Evolutionary conservation across 345 rosid genomes (phyloP).

Genomic region (Eucalyptus decipiens): DNA sequence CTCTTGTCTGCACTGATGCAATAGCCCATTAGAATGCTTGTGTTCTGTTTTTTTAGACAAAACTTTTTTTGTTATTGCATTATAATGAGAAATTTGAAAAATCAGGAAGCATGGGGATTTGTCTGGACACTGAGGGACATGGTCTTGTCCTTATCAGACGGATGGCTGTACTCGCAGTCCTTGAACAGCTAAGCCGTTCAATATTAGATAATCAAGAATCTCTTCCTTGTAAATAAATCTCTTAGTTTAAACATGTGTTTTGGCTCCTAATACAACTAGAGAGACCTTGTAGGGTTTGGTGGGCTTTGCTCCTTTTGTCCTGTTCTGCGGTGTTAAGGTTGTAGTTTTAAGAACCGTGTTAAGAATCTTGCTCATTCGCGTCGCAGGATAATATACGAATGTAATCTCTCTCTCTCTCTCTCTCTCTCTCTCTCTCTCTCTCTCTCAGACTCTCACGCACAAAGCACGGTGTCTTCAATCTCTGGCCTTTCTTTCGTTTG

Average conservation of each 20-base stretch:
- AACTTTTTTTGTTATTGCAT: background rate
- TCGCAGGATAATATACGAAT: background rate
- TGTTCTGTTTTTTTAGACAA: background rate
- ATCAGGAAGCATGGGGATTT: slow-evolving; percentile 4
- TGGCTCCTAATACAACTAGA: background rate
- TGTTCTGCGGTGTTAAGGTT: background rate
- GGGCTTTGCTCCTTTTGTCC: background rate
- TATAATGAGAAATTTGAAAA: background rate
- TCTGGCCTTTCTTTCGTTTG: background rate
- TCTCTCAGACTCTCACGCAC: no score
- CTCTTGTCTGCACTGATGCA: background rate
- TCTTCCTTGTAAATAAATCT: background rate
- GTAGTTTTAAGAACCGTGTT: background rate
- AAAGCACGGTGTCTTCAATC: background rate
- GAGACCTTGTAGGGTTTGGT: background rate
- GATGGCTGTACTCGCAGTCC: background rate
- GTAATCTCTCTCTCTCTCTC: background rate
- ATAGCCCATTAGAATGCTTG: background rate
- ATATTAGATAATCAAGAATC: background rate
- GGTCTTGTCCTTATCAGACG: slow-evolving; percentile 10
- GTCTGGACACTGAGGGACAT: slow-evolving; percentile 16
- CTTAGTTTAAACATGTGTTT: background rate
- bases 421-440: background rate
- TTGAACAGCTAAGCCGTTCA: background rate
- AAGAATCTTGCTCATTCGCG: background rate